Evolutionary conservation across 179 eudicot species (phyloP), one percentile per base, ranked within the genome.

Genomic region (Heliamphora pulchella): DNA sequence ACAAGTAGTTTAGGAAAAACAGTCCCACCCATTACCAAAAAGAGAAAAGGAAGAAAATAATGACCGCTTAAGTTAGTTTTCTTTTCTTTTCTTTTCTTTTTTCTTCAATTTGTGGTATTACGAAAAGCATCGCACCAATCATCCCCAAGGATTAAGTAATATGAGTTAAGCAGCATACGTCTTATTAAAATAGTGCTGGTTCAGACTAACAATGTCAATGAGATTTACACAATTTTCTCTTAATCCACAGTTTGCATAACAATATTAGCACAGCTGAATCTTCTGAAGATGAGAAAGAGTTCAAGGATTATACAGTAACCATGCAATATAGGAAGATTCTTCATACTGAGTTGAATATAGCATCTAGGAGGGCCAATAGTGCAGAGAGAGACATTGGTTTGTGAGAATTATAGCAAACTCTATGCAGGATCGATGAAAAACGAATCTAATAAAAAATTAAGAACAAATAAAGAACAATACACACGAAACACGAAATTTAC

Each of bases 191-290:
- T 14, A 39, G 57, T 13, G 43, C 5, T 75, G 48, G 53, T 43
- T 41, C 54, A 58, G 44, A 44, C 14, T 59, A 44, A 75, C 51
- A 17, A 58, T n/a, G 54, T 17, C 2, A 59, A 75, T 59, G 78
- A 18, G 67, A 75, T n/a, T 18, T 72, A 72, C 8, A 18, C 75
- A 72, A n/a, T 72, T 2, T n/a, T 72, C 41, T 72, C 13, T 48
- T 20, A 18, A 72, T 10, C 31, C 18, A 44, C 59, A 48, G 43
- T 1, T 8, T 72, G 59, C 1, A 20, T 2, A 7, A 59, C 13
- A 8, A 54, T 22, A 69, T 8, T 43, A 69, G 51, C 20, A 11
- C 53, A 44, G 44, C 20, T 31, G 39, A 65, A 67, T 67, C 48
- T 43, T 13, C 44, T 39, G 71, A 67, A 67, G 71, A 67, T 11